Evolutionary conservation across 2,329 filamentous ascomycete genomes (phyloP).

Genomic region (Sporothrix variecibatus): DNA sequence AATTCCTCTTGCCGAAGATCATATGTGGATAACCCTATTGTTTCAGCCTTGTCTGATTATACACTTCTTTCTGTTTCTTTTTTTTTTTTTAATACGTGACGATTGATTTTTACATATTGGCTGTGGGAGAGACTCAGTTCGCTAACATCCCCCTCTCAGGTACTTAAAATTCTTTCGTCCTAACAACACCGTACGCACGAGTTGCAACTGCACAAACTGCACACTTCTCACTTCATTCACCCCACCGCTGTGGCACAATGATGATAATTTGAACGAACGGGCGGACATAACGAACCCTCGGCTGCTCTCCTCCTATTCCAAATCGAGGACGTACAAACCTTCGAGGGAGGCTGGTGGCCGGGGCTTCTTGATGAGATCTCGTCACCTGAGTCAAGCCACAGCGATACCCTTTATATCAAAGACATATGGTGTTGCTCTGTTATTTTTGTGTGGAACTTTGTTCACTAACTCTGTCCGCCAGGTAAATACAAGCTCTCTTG

Average conservation of each 20-base stretch:
- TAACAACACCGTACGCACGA: not conserved
- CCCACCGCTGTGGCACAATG: constrained; percentile 44
- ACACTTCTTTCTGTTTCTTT: constrained; percentile 29
- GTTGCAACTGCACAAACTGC: constrained; percentile 37
- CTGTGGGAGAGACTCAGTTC: constrained; percentile 15
- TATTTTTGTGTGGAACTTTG: constrained; percentile 7
- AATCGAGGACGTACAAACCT: constrained; percentile 65
- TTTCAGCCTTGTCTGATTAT: constrained; percentile 70
- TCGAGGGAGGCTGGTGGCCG: constrained; percentile 49
- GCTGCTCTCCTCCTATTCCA: constrained; percentile 47
- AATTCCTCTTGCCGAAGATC: constrained; percentile 70
- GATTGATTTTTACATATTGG: constrained; percentile 12
- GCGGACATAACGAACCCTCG: constrained; percentile 65
- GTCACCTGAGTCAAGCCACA: constrained; percentile 56
- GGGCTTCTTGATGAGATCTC: constrained; percentile 66
- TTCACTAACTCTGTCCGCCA: constrained; percentile 34
- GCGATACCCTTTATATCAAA: not conserved
- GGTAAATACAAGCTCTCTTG: constrained; percentile 34
- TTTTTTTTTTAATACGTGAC: not conserved
- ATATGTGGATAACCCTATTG: constrained; percentile 59
- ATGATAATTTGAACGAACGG: constrained; percentile 69
- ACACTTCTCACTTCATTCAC: constrained; percentile 17
- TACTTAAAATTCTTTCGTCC: constrained; percentile 17
- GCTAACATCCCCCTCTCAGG: constrained; percentile 31
- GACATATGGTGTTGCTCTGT: constrained; percentile 31